These are phyloP conservation scores for Phytopythium ostracodes DNA, from an alignment of 352 stramenopile species.

Conservation along the genomic window DNA sequence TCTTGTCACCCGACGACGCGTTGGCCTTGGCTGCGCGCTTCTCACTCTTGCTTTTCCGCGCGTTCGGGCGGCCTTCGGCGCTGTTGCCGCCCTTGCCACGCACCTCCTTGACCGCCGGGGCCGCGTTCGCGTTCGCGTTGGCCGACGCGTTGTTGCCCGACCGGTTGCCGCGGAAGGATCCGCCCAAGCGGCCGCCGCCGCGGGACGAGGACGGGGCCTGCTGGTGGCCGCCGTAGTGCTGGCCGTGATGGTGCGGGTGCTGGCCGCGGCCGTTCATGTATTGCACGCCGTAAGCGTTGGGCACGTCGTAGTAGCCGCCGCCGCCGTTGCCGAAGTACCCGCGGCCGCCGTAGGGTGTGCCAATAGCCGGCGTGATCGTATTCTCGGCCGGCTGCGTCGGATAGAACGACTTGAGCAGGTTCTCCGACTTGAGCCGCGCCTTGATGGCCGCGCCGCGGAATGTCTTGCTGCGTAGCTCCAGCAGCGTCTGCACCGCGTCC, in stretches of 20 bases:
- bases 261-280: conserved; percentile 25
- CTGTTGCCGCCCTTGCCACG: conserved; percentile 54
- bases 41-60: conserved; percentile 58
- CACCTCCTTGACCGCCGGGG: conserved; percentile 31
- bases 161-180: conserved; percentile 26
- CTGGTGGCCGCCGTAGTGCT: conserved; percentile 26
- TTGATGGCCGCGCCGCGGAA: conserved; percentile 90
- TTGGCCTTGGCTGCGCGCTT: conserved; percentile 45
- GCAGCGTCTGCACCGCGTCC: conserved; percentile 79
- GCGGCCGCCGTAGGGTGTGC: conserved; percentile 44
- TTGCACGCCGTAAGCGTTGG: conserved; percentile 33
- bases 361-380: conserved; percentile 29
- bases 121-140: background rate
- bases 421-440: conserved; percentile 91
- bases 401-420: conserved; percentile 90
- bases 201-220: conserved; percentile 11
- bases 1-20: conserved; percentile 19
- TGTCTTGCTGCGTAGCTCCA: conserved; percentile 85
- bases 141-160: conserved; percentile 20
- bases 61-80: conserved; percentile 29
- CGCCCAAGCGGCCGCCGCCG: conserved; percentile 15
- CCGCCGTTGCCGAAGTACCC: conserved; percentile 62
- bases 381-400: conserved; percentile 65
- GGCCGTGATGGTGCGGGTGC: conserved; percentile 17
- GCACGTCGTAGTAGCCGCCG: conserved; percentile 68